Evolutionary conservation across 1,284 basidiomycete species (phyloP), one percentile per base, ranked within the genome.

Genomic region (Heterobasidion occidentale): DNA sequence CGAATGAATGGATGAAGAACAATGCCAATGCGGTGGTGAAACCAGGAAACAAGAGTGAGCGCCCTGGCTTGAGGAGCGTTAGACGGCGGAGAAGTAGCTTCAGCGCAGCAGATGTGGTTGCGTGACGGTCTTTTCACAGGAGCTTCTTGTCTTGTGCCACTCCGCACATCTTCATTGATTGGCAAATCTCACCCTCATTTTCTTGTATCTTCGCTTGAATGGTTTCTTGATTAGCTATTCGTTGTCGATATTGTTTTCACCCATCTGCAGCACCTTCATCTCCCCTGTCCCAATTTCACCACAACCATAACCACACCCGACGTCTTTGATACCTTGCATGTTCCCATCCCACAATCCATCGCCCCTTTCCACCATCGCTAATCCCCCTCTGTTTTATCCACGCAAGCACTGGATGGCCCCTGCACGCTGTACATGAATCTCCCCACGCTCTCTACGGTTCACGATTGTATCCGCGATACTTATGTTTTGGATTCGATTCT

Each of bases 61-160:
- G 89, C 50, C 88, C 90, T 14, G 81, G 83, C 2, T 69, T 90
- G 61, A 75, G 87, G 55, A 84, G 76, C 55, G 78, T 89, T 38
- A 77, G 89, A 62, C 76, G 88, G 59, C 74, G 90, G 65, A 75
- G 90, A 58, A 91, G 90, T 65, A 91, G 90, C 64, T 92, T 92
- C 69, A 90, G 89, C 66, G 76, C 84, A 57, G 87, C 87, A 9
- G 87, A 93, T 68, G 83, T 92, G 42, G 78, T 91, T 60, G 88
- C 84, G 64, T 90, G 70, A 80, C 35, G 14, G 51, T 27, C 27
- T 27, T 27, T 27, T 27, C 27, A 27, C 27, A 1, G 0, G 27
- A 27, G 27, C 6, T 5, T 27, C 27, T 27, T 27, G 27, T 27
- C 27, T 27, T 27, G 27, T 27, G 5, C 27, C 27, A 27, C 27